These are phyloP conservation scores for Suillus variegatus DNA, from an alignment of 768 basidiomycete species.

Conservation along the genomic window DNA sequence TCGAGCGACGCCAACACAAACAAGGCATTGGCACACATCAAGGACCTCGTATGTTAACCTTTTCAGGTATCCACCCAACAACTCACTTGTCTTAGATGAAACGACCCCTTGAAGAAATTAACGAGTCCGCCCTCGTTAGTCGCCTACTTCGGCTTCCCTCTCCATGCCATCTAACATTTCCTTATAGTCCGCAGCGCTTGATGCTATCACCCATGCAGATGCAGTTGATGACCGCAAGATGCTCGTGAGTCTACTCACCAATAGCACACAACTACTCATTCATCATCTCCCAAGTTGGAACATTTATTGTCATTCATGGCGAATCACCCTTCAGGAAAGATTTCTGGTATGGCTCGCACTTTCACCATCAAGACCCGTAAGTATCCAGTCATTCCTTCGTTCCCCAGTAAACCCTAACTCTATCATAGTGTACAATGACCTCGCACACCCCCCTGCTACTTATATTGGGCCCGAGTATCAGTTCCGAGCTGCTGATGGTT, in stretches of 20 bases:
- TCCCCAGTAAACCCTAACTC: not conserved
- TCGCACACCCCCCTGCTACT: conserved; percentile 77
- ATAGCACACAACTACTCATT: not conserved
- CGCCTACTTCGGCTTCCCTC: not conserved
- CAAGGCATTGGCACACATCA: conserved; percentile 29
- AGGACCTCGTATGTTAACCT: conserved; percentile 27
- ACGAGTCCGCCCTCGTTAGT: conserved; percentile 29
- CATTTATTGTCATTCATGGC: conserved; percentile 66
- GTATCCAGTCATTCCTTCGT: conserved; percentile 23
- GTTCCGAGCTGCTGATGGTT: conserved; percentile 78
- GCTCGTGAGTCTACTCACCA: conserved; percentile 46
- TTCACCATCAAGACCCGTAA: conserved; percentile 53
- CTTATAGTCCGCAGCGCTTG: conserved; percentile 58
- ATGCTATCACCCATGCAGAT: conserved; percentile 58
- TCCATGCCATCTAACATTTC: not conserved
- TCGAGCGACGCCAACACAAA: conserved; percentile 18
- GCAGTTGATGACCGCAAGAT: conserved; percentile 78
- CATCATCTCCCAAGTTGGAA: conserved; percentile 55
- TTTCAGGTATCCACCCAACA: not conserved
- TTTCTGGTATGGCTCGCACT: conserved; percentile 41
- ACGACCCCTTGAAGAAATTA: conserved; percentile 32
- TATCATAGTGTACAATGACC: conserved; percentile 72
- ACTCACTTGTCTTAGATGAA: conserved; percentile 21
- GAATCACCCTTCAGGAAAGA: conserved; percentile 48
- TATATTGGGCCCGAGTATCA: conserved; percentile 61